phyloP scores from a whole-genome alignment of 202 grass and related monocot genomes.

The Eragrostis tef region DNA sequence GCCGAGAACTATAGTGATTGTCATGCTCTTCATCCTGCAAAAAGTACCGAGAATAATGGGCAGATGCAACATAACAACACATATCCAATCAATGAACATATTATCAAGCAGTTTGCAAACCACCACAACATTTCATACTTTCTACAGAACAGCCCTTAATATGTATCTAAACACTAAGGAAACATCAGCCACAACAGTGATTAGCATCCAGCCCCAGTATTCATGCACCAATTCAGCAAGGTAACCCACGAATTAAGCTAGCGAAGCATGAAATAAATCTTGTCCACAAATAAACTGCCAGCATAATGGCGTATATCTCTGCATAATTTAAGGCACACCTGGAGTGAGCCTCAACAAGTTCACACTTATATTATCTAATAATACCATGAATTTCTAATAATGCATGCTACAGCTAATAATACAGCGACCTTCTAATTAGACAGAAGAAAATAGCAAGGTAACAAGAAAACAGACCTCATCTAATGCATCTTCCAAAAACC shows the following conservation, averaged over 20 bases:
- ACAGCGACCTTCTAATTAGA: conserved; percentile 17
- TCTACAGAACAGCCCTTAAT: conserved; percentile 13
- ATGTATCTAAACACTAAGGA: not conserved
- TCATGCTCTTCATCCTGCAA: conserved; percentile 73
- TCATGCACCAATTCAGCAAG: conserved; percentile 15
- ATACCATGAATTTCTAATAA: not conserved
- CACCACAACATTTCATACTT: conserved; percentile 5
- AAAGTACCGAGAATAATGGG: conserved; percentile 12
- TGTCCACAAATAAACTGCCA: conserved; percentile 6
- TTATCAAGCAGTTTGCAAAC: not conserved
- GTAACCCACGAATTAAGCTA: not conserved
- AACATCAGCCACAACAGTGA: conserved; percentile 18
- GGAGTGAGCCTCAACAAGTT: conserved; percentile 20
- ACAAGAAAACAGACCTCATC: conserved; percentile 63
- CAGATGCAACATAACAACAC: conserved; percentile 11
- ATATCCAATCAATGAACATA: conserved; percentile 15
- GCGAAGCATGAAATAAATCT: conserved; percentile 39
- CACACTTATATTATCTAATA: not conserved
- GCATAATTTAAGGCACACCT: conserved; percentile 21
- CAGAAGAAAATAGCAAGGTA: conserved; percentile 12
- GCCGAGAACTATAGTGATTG: conserved; percentile 70
- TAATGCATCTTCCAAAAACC: conserved; percentile 83
- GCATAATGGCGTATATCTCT: conserved; percentile 18
- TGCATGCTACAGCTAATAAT: conserved; percentile 13
- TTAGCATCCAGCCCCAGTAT: conserved; percentile 4